phyloP scores from a whole-genome alignment of 2,329 filamentous ascomycete genomes.

The Sporothrix phasma region DNA sequence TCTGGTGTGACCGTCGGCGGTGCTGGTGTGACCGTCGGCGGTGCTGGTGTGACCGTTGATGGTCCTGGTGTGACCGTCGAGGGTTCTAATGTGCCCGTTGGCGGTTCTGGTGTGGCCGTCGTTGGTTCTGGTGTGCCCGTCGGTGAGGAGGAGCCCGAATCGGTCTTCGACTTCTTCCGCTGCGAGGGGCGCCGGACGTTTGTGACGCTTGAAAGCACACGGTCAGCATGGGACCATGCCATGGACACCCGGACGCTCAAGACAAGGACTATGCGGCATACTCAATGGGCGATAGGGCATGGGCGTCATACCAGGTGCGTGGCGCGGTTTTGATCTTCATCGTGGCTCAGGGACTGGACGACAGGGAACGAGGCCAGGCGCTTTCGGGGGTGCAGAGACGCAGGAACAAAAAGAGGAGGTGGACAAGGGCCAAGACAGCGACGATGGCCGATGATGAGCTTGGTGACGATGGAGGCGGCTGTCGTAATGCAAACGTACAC shows the following conservation, averaged over 20 bases:
- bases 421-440: neutral
- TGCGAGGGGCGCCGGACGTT: neutral
- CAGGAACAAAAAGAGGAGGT: neutral
- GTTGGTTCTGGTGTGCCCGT: too few relatives aligned
- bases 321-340: neutral
- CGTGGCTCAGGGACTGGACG: neutral
- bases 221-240: neutral
- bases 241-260: neutral
- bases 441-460: neutral
- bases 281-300: neutral
- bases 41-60: too few relatives aligned
- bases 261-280: neutral
- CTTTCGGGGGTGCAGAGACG: neutral
- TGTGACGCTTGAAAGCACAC: neutral
- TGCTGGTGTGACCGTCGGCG: neutral
- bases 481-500: neutral
- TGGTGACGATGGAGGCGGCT: neutral
- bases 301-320: neutral
- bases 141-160: too few relatives aligned
- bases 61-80: too few relatives aligned
- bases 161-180: neutral
- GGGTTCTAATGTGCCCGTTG: too few relatives aligned
- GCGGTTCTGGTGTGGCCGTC: too few relatives aligned
- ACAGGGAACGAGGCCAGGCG: neutral
- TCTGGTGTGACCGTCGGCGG: neutral